phyloP scores from a whole-genome alignment of 768 basidiomycete genomes.

The Suillus clintonianus region DNA sequence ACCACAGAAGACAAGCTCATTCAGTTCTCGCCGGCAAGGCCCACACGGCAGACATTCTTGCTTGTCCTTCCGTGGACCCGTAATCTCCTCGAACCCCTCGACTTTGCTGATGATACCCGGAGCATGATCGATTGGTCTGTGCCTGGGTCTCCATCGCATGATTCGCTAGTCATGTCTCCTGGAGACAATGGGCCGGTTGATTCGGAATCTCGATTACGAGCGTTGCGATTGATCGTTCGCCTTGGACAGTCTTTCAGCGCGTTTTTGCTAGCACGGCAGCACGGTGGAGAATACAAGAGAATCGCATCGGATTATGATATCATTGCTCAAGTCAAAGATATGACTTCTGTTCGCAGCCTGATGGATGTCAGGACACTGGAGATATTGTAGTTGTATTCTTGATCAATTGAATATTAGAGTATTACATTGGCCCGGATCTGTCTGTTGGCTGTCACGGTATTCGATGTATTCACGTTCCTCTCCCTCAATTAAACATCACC shows the following conservation, averaged over 20 bases:
- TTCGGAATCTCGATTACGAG: not conserved
- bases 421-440: too few species aligned
- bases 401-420: too few species aligned
- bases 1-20: not conserved
- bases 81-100: not conserved
- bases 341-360: not conserved
- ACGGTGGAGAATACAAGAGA: not conserved
- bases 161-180: too few species aligned
- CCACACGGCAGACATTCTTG: not conserved
- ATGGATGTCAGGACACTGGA: not conserved
- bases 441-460: too few species aligned
- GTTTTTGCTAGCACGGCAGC: not conserved
- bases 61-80: not conserved
- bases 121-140: not conserved
- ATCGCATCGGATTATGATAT: not conserved
- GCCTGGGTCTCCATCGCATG: not conserved
- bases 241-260: not conserved
- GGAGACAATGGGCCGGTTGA: not conserved
- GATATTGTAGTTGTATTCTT: not conserved
- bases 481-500: too few species aligned
- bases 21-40: not conserved
- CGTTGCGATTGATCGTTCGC: not conserved
- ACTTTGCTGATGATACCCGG: not conserved
- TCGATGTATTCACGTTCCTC: too few species aligned
- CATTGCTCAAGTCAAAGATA: not conserved